These are phyloP conservation scores for Gastrodia elata DNA, from an alignment of 106 monocot species.

Conservation along the genomic window DNA sequence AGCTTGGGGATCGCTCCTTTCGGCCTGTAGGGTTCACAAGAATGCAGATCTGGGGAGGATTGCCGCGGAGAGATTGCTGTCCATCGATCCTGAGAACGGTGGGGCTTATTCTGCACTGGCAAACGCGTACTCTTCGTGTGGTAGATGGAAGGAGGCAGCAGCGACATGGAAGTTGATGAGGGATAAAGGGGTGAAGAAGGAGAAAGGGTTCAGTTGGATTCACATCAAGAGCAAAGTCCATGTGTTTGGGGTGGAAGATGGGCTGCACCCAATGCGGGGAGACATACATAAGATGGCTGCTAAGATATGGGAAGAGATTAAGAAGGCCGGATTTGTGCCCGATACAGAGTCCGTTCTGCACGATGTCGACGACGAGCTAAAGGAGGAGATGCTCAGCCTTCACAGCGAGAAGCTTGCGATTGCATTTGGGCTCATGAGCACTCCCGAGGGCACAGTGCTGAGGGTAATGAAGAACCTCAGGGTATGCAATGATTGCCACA, in stretches of 20 bases:
- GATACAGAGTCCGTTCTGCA: constrained; percentile 67
- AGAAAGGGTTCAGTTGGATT: constrained; percentile 75
- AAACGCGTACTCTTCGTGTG: constrained; percentile 82
- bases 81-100: constrained; percentile 63
- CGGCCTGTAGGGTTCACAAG: constrained; percentile 73
- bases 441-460: constrained; percentile 50
- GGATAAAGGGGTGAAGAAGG: constrained; percentile 74
- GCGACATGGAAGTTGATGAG: constrained; percentile 71
- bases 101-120: constrained; percentile 89
- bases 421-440: constrained; percentile 72
- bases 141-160: constrained; percentile 66
- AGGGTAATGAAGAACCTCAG: constrained; percentile 89
- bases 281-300: constrained; percentile 41
- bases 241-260: constrained; percentile 65
- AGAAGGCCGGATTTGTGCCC: constrained; percentile 70
- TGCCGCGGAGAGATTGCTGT: constrained; percentile 57
- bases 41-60: constrained; percentile 54
- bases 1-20: constrained; percentile 85
- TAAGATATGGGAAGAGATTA: constrained; percentile 65
- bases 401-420: constrained; percentile 89
- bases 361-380: constrained; percentile 76
- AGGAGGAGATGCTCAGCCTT: constrained; percentile 56
- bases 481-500: constrained; percentile 81
- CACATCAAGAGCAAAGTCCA: constrained; percentile 53
- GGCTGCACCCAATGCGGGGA: constrained; percentile 53